phyloP scores from a whole-genome alignment of 2,329 filamentous ascomycete species.

The Fusarium pseudograminearum region DNA sequence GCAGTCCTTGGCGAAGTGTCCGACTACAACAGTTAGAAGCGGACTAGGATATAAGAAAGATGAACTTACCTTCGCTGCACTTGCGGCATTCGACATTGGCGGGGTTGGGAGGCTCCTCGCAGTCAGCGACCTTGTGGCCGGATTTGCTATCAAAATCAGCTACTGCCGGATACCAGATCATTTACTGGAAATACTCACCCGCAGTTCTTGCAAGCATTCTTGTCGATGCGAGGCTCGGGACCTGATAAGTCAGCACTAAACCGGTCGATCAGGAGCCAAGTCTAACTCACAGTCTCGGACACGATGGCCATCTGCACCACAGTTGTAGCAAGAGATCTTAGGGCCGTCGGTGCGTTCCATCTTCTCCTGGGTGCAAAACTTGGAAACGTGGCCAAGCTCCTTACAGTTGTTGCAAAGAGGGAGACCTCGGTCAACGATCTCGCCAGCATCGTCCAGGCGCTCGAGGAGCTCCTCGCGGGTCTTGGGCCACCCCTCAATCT shows the following conservation, averaged over 20 bases:
- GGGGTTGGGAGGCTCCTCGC: constrained; percentile 70
- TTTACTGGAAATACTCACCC: constrained; percentile 54
- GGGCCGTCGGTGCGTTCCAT: constrained; percentile 59
- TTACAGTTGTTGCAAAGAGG: constrained; percentile 73
- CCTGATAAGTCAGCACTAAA: constrained; percentile 54
- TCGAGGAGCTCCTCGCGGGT: constrained; percentile 69
- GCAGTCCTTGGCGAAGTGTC: constrained; percentile 74
- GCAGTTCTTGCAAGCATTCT: constrained; percentile 77
- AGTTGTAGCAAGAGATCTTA: constrained; percentile 73
- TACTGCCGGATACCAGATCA: constrained; percentile 1
- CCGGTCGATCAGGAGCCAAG: neutral
- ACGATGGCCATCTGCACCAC: constrained; percentile 72
- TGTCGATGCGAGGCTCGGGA: constrained; percentile 70
- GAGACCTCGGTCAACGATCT: constrained; percentile 69
- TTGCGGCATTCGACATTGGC: constrained; percentile 74
- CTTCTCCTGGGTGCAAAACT: constrained; percentile 70
- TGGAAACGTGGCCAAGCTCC: constrained; percentile 72
- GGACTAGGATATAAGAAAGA: neutral
- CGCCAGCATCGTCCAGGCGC: constrained; percentile 75
- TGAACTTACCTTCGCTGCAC: constrained; percentile 68
- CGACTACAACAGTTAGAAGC: constrained; percentile 55
- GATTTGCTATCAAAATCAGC: constrained; percentile 54
- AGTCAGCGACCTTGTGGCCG: constrained; percentile 64
- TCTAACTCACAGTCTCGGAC: constrained; percentile 72
- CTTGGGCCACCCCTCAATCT: constrained; percentile 71